Evolutionary conservation across 257 asterid species (phyloP).

Genomic region (Catharanthus roseus): DNA sequence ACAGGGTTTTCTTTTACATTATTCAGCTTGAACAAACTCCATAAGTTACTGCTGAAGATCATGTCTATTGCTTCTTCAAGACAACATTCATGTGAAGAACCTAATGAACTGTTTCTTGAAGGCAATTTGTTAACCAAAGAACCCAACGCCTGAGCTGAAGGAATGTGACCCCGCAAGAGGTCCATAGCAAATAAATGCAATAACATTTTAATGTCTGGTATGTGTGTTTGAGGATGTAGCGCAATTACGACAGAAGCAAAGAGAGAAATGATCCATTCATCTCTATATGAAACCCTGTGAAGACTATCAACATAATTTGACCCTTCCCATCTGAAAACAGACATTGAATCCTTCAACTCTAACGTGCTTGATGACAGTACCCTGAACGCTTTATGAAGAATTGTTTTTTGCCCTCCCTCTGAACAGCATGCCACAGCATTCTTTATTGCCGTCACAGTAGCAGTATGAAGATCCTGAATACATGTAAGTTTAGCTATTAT

Average conservation of each 20-base stretch:
- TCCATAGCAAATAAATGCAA: constrained; percentile 47
- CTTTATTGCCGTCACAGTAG: constrained; percentile 69
- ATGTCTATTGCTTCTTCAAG: constrained; percentile 59
- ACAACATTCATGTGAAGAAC: constrained; percentile 29
- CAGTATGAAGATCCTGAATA: constrained; percentile 59
- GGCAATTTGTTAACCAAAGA: constrained; percentile 89
- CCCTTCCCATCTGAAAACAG: constrained; percentile 29
- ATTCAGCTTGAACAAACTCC: constrained; percentile 28
- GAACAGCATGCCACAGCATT: constrained; percentile 67
- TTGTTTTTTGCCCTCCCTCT: constrained; percentile 54
- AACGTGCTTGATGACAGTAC: constrained; percentile 42
- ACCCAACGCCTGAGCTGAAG: constrained; percentile 95
- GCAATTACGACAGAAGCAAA: constrained; percentile 76
- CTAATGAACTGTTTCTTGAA: constrained; percentile 28
- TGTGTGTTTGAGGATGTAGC: constrained; percentile 59
- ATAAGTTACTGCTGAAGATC: constrained; percentile 35
- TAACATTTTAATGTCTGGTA: constrained; percentile 51
- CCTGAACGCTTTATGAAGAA: constrained; percentile 47
- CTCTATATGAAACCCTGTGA: constrained; percentile 32
- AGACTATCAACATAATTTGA: constrained; percentile 23
- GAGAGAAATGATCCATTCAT: constrained; percentile 63
- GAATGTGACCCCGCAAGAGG: constrained; percentile 65
- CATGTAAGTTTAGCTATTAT: constrained; percentile 13
- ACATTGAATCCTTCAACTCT: constrained; percentile 25
- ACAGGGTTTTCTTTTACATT: constrained; percentile 18